Conservation (phyloP, 768 basidiomycete species). For the Galerina sulciceps region DNA sequence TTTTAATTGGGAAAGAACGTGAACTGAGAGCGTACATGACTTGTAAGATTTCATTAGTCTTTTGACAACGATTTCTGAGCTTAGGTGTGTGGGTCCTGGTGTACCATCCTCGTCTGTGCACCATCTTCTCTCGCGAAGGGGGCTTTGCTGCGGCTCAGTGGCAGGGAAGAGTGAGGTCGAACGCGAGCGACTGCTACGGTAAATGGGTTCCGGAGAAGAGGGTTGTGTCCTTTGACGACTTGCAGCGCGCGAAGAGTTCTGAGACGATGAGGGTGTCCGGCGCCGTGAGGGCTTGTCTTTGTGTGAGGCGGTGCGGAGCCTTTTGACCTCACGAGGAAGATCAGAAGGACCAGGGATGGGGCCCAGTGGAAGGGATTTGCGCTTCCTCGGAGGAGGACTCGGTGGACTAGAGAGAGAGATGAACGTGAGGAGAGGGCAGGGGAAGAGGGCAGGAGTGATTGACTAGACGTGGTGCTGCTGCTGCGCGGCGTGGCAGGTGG, state of each 20-base stretch:
- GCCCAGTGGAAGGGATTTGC: slow-evolving; percentile 33
- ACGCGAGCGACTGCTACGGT: slow-evolving; percentile 62
- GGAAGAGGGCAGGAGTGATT: slow-evolving; percentile 17
- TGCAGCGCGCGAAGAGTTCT: slow-evolving; percentile 44
- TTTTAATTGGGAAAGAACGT: slow-evolving; percentile 6
- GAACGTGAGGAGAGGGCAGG: slow-evolving; percentile 19
- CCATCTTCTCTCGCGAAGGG: slow-evolving; percentile 51
- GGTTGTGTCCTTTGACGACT: slow-evolving; percentile 44
- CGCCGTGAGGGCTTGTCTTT: slow-evolving; percentile 35
- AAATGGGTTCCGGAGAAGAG: slow-evolving; percentile 60
- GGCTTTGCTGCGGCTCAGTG: slow-evolving; percentile 36
- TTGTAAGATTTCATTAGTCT: slow-evolving; percentile 70
- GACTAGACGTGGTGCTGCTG: slow-evolving; percentile 13
- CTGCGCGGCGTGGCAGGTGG: slow-evolving; percentile 23
- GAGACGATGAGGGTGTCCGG: slow-evolving; percentile 36
- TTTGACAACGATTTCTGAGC: slow-evolving; percentile 68
- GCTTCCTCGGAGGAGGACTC: slow-evolving; percentile 36
- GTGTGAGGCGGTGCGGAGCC: slow-evolving; percentile 33
- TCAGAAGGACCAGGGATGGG: slow-evolving; percentile 16
- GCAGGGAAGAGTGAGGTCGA: slow-evolving; percentile 61
- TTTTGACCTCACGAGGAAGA: slow-evolving; percentile 44
- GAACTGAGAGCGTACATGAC: slow-evolving; percentile 45
- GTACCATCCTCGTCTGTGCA: slow-evolving; percentile 52
- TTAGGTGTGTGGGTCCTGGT: slow-evolving; percentile 56
- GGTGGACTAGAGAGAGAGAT: slow-evolving; percentile 20